These are phyloP conservation scores for Metschnikowia noctiluminum DNA, from an alignment of 805 yeast species.

Conservation along the genomic window DNA sequence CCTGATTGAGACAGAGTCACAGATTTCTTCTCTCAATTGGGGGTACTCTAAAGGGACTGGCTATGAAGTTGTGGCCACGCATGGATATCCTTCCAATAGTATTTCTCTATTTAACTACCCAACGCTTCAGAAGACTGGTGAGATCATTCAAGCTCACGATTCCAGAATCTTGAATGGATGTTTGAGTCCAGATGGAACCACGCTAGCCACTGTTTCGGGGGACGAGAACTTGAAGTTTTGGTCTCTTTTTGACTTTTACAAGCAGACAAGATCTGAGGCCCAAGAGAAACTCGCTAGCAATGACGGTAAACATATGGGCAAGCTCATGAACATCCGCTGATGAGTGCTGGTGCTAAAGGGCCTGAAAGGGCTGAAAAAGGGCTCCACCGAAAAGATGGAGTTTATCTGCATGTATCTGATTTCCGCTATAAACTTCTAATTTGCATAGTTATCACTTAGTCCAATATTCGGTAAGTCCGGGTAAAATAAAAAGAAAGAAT, in stretches of 20 bases:
- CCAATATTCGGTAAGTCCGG: too few relatives aligned
- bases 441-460: too few relatives aligned
- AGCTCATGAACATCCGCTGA: slow-evolving; percentile 25
- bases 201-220: slow-evolving; percentile 91
- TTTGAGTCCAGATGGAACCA: slow-evolving; percentile 84
- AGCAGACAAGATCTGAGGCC: slow-evolving; percentile 21
- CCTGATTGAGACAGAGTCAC: slow-evolving; percentile 87
- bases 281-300: slow-evolving; percentile 19
- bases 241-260: slow-evolving; percentile 70
- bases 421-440: too few relatives aligned
- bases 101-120: slow-evolving; percentile 84
- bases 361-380: too few relatives aligned
- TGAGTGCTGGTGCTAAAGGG: neutral
- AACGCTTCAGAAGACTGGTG: slow-evolving; percentile 81
- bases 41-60: slow-evolving; percentile 73
- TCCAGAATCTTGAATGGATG: slow-evolving; percentile 80
- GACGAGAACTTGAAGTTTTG: slow-evolving; percentile 96
- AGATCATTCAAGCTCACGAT: slow-evolving; percentile 83
- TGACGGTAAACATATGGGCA: slow-evolving; percentile 21
- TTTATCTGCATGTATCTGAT: too few relatives aligned
- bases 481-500: too few relatives aligned
- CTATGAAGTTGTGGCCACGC: slow-evolving; percentile 85
- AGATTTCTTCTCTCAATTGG: slow-evolving; percentile 93
- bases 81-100: slow-evolving; percentile 87
- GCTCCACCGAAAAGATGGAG: too few relatives aligned